Evolutionary conservation across 1,284 basidiomycete genomes (phyloP), one percentile per base, ranked within the genome.

Genomic region (Moniliella sp.): DNA sequence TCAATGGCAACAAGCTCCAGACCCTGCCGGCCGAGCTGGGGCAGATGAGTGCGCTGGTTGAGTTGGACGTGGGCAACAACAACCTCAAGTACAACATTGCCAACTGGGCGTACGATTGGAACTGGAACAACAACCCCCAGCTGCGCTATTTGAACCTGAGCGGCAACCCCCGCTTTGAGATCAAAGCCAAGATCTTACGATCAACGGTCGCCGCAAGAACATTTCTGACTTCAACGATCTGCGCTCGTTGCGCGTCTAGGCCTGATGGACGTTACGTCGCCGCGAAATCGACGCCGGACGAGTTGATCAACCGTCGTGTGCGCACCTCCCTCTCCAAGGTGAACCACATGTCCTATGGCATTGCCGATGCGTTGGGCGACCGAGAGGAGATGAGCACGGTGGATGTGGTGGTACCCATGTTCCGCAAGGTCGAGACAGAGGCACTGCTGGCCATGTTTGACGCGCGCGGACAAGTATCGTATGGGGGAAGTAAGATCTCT

Each of bases 41-140:
- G 19, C 79, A 80, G 53, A 69, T 94, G 43, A 71, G 72, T 53
- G 75, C 71, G 36, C 65, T 99, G 46, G 72, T 70, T 40, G 73
- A 78, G 16, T 67, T 99, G 39, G 91, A 99, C 57, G 91, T 82
- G 1, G 86, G 88, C 5, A 86, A 78, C 61, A 99, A 99, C 59
- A 64, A 75, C 32, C 68, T 99, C 62, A 86, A 82, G 69, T 97
- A 97, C 64, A 99, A 97, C 59, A 86, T 94, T 46, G 79, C 83
- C 50, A 99, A 97, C 56, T 88, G 77, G 77, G 81, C 88, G 54
- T 99, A 88, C 62, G 91, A 99, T 64, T 97, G 88, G 88, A 97
- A 99, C 62, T 99, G 91, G 91, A 94, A 94, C 61, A 91, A 84
- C 68, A 97, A 94, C 61, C 74, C 75, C 41, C 78, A 79, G 44